These are phyloP conservation scores for Nothophaeocryptopus gaeumannii DNA, from an alignment of 2,329 filamentous ascomycete genomes.

Conservation along the genomic window DNA sequence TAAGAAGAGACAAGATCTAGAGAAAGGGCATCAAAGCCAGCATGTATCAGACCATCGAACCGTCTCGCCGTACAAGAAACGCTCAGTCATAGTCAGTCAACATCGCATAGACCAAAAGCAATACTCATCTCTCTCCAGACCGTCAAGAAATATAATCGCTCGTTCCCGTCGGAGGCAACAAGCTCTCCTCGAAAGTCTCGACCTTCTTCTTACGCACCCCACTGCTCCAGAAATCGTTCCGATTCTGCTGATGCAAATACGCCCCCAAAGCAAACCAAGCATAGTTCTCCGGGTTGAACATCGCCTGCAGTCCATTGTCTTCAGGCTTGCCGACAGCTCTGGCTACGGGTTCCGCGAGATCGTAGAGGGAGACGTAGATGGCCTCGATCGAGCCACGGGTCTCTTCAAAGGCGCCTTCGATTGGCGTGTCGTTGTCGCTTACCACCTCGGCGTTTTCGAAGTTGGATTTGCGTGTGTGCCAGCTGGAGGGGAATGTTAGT, in stretches of 20 bases:
- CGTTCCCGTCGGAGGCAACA: not conserved
- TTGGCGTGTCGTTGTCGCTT: not conserved
- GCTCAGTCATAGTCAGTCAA: no score
- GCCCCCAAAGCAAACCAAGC: slow-evolving; percentile 8
- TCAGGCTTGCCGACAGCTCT: not conserved
- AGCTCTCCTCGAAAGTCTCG: slow-evolving; percentile 4
- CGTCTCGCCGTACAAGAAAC: no score
- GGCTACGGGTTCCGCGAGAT: not conserved
- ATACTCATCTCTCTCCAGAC: no score
- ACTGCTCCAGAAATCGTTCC: slow-evolving; percentile 3
- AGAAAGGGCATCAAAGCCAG: no score
- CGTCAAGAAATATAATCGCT: no score
- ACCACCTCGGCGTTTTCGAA: no score
- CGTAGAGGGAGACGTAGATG: slow-evolving; percentile 6
- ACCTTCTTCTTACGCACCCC: slow-evolving; percentile 2
- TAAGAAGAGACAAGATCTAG: no score
- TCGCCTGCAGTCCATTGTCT: not conserved
- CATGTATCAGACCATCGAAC: no score
- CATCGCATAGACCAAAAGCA: no score
- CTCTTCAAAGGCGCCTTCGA: no score
- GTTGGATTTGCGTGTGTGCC: not conserved
- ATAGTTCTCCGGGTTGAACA: slow-evolving; percentile 10
- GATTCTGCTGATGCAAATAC: slow-evolving; percentile 9
- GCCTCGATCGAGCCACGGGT: no score
- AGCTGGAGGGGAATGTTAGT: not conserved